phyloP scores from a whole-genome alignment of 371 early-diverging fungal species.

The Amoeboaphelidium protococcarum region DNA sequence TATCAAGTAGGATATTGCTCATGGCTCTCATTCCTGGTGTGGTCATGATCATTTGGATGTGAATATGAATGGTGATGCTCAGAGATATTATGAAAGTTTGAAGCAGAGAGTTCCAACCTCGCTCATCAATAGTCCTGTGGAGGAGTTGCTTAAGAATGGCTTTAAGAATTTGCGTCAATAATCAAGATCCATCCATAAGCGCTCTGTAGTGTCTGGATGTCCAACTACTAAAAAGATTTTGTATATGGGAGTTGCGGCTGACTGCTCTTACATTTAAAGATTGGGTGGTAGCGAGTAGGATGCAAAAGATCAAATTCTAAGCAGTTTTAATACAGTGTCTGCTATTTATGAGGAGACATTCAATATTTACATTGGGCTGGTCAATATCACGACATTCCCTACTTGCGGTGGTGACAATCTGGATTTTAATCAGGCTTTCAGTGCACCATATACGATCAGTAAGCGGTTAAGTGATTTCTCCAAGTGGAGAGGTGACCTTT shows the following conservation, averaged over 20 bases:
- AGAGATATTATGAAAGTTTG: no score
- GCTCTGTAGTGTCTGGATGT: conserved; percentile 1
- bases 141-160: no score
- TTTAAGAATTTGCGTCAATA: no score
- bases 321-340: background rate
- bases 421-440: conserved; percentile 2
- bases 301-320: background rate
- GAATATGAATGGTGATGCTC: no score
- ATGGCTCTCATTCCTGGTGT: no score
- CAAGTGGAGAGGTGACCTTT: background rate
- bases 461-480: conserved; percentile 3
- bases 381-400: conserved; percentile 1
- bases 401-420: background rate
- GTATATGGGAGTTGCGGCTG: conserved; percentile 2
- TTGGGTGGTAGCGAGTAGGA: background rate
- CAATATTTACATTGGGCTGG: conserved; percentile 2
- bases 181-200: no score
- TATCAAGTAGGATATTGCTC: background rate
- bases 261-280: conserved; percentile 4
- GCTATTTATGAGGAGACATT: background rate
- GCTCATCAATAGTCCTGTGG: no score
- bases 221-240: conserved; percentile 1
- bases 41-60: no score
- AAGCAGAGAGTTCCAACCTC: no score
- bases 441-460: conserved; percentile 1